phyloP scores from a whole-genome alignment of 441 rosid genomes.

The Erysimum cheiri region DNA sequence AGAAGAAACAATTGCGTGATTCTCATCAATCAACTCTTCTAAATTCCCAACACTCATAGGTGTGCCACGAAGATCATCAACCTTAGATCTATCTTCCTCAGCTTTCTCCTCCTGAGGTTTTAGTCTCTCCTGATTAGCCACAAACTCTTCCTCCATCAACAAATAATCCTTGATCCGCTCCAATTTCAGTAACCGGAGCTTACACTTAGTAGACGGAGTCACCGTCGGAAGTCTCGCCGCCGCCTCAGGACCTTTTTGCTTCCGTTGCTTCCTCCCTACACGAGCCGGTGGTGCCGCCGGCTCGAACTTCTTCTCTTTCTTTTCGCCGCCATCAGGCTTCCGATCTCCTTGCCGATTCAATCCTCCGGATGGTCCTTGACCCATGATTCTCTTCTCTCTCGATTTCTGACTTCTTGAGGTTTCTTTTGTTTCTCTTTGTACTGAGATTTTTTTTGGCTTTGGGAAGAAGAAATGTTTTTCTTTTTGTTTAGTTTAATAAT shows the following conservation, averaged over 20 bases:
- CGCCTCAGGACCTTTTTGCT: constrained; percentile 92
- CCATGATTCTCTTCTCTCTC: constrained; percentile 45
- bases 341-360: constrained; percentile 62
- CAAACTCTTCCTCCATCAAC: constrained; percentile 96
- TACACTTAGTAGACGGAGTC: constrained; percentile 83
- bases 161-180: constrained; percentile 92
- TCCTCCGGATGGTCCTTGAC: constrained; percentile 75
- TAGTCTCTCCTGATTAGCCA: constrained; percentile 84
- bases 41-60: constrained; percentile 97
- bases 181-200: constrained; percentile 78
- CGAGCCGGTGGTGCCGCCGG: constrained; percentile 91
- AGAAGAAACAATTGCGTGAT: constrained; percentile 94
- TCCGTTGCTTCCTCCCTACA: constrained; percentile 88
- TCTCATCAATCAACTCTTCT: constrained; percentile 95
- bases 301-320: constrained; percentile 77
- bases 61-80: constrained; percentile 90
- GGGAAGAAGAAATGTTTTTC: constrained; percentile 42
- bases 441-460: constrained; percentile 42
- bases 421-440: constrained; percentile 1
- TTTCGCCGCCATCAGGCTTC: constrained; percentile 62
- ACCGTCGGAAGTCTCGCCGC: constrained; percentile 90
- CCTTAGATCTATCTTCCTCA: constrained; percentile 94
- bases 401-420: neutral
- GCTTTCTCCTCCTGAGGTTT: constrained; percentile 99
- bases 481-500: neutral